A percentile compares a stretch with the other conserved stretches of the same genome.
These are phyloP conservation scores for Tricladium varicosporioides DNA, from an alignment of 2,329 filamentous ascomycete species.

Conservation along the genomic window DNA sequence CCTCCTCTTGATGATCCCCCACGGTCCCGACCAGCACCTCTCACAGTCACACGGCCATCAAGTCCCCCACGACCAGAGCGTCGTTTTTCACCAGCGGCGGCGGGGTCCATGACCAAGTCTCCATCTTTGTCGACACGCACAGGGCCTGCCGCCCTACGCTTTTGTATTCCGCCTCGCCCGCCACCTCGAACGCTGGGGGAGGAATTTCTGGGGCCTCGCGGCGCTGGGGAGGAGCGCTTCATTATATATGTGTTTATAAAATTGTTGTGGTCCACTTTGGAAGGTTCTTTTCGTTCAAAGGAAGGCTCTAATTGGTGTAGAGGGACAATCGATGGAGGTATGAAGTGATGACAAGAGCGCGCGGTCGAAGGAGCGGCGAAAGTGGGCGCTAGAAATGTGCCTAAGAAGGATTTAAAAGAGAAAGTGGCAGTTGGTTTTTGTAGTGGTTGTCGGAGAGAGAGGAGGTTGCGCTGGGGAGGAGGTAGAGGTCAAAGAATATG, in stretches of 20 bases:
- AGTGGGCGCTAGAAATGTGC: too few species aligned
- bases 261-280: background rate
- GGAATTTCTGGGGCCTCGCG: conserved; percentile 28
- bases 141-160: conserved; percentile 39
- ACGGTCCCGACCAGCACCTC: conserved; percentile 28
- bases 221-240: conserved; percentile 21
- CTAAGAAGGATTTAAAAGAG: too few species aligned
- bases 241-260: conserved; percentile 10
- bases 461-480: too few species aligned
- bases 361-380: background rate
- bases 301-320: background rate
- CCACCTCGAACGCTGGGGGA: conserved; percentile 29
- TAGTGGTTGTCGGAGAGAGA: too few species aligned
- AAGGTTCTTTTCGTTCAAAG: background rate
- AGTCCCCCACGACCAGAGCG: conserved; percentile 28
- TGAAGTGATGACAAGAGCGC: background rate
- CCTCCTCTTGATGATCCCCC: conserved; percentile 32
- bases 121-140: conserved; percentile 56
- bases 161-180: conserved; percentile 48
- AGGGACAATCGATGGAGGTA: background rate
- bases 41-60: conserved; percentile 15
- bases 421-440: too few species aligned
- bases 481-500: too few species aligned
- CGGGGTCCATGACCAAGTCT: conserved; percentile 57
- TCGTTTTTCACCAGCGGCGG: conserved; percentile 27